phyloP scores from a whole-genome alignment of 306 rosid genomes.

The Elaeagnus macrophylla region DNA sequence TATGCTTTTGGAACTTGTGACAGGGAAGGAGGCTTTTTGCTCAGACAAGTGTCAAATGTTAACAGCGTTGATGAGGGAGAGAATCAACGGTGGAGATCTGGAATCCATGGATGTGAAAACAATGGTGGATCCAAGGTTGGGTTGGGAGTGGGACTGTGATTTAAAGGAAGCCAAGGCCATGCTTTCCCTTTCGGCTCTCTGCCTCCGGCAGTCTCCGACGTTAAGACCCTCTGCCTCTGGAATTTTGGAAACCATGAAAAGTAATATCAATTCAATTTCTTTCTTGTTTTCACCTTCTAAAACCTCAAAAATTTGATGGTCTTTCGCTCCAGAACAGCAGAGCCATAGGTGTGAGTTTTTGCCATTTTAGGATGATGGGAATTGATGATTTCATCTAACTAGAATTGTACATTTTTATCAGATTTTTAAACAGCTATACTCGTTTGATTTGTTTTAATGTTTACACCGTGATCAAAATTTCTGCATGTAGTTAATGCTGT shows the following conservation, averaged over 20 bases:
- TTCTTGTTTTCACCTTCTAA: not conserved
- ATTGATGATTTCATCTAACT: no score
- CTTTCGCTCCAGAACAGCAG: no score
- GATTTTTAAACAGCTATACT: no score
- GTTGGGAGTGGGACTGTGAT: constrained; percentile 14
- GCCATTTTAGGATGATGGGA: no score
- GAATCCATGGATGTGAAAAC: not conserved
- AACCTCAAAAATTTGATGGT: not conserved
- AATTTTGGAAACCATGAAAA: constrained; percentile 17
- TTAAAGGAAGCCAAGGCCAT: constrained; percentile 24
- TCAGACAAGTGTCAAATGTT: constrained; percentile 21
- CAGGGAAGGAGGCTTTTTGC: constrained; percentile 36
- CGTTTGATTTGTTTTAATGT: no score
- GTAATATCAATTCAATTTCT: constrained; percentile 4
- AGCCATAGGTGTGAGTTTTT: no score
- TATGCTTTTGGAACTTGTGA: constrained; percentile 29
- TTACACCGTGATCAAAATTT: no score
- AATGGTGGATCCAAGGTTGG: constrained; percentile 28
- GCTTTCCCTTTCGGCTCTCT: constrained; percentile 22
- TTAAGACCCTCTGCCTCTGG: constrained; percentile 28
- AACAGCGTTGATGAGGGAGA: constrained; percentile 9
- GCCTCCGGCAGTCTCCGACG: constrained; percentile 31
- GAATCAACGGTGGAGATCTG: not conserved
- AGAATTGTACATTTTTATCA: no score
- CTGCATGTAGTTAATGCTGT: no score